These are phyloP conservation scores for Picea glauca DNA, from an alignment of 75 land plant genomes.

Conservation along the genomic window DNA sequence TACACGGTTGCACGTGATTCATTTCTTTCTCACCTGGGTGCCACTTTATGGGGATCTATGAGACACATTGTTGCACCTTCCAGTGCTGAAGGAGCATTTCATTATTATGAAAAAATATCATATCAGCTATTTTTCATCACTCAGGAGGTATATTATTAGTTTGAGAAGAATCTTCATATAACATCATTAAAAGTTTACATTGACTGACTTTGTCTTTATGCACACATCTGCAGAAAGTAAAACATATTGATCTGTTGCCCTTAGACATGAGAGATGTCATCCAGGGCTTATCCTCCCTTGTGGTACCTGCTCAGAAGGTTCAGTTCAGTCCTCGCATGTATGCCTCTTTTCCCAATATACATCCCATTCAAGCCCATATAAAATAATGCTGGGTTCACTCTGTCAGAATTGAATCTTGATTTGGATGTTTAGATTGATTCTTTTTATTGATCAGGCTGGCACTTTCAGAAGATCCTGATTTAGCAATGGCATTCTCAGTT, in stretches of 20 bases:
- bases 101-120: constrained; percentile 84
- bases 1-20: constrained; percentile 94
- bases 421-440: neutral
- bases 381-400: neutral
- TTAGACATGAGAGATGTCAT: constrained; percentile 56
- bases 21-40: constrained; percentile 92
- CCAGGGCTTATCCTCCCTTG: constrained; percentile 68
- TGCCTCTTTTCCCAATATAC: constrained; percentile 13
- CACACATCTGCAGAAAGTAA: constrained; percentile 57
- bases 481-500: constrained; percentile 96
- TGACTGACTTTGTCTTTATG: neutral
- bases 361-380: neutral
- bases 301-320: constrained; percentile 67
- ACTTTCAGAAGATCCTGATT: constrained; percentile 91
- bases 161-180: neutral
- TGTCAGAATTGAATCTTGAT: neutral
- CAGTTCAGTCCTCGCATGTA: constrained; percentile 72
- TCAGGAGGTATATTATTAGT: constrained; percentile 66
- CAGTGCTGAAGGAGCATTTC: constrained; percentile 86
- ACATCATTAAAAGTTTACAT: neutral
- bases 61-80: constrained; percentile 89
- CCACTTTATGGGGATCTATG: constrained; percentile 83
- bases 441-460: constrained; percentile 45
- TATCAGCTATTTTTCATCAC: constrained; percentile 90
- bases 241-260: constrained; percentile 57